phyloP scores from a whole-genome alignment of 2,329 filamentous ascomycete genomes.

The Xylaria sp. region DNA sequence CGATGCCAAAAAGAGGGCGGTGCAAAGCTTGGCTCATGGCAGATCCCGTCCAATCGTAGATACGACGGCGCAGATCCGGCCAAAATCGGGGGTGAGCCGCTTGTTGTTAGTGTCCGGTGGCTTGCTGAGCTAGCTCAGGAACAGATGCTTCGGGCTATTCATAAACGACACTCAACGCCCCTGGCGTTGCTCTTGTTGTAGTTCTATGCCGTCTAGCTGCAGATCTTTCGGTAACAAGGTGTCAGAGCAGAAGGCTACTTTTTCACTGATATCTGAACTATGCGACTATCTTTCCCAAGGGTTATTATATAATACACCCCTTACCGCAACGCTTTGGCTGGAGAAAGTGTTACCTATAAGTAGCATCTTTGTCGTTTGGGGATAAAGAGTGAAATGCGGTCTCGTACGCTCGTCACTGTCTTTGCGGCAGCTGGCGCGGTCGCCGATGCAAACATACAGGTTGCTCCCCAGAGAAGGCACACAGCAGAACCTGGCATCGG shows the following conservation, averaged over 20 bases:
- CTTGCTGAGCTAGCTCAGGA: background rate
- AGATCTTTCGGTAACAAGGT: background rate
- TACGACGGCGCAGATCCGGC: constrained; percentile 31
- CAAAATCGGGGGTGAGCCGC: constrained; percentile 17
- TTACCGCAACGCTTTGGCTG: background rate
- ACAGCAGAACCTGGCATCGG: background rate
- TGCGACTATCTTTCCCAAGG: background rate
- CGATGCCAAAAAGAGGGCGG: background rate
- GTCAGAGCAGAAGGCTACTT: background rate
- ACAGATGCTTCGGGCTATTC: background rate
- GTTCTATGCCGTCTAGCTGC: background rate
- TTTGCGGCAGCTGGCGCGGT: constrained; percentile 6
- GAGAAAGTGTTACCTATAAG: background rate
- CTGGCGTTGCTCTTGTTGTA: background rate
- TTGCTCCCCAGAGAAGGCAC: background rate
- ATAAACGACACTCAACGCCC: background rate
- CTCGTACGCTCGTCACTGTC: constrained; percentile 2
- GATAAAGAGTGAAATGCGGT: constrained; percentile 6
- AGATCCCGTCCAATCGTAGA: background rate
- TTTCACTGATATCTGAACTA: background rate
- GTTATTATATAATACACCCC: background rate
- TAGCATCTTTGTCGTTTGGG: background rate
- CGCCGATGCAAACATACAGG: background rate
- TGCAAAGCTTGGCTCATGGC: background rate
- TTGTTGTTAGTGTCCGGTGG: background rate